phyloP scores from a whole-genome alignment of 306 rosid species.

The Rosa lucieae region DNA sequence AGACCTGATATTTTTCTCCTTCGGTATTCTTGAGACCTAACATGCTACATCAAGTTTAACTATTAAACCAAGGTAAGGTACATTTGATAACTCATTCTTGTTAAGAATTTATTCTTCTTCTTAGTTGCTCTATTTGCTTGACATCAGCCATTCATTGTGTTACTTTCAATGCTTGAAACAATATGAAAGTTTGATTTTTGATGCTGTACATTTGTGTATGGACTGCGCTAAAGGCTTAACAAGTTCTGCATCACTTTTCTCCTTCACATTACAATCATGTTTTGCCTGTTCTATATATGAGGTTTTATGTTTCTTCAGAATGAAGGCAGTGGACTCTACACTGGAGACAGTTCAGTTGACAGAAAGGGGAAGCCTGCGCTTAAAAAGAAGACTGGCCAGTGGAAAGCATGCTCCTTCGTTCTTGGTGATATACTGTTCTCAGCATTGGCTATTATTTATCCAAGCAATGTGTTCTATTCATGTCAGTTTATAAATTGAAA shows the following conservation, averaged over 20 bases:
- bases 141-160: too few species aligned
- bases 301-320: constrained; percentile 41
- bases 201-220: background rate
- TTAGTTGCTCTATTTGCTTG: too few species aligned
- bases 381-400: constrained; percentile 54
- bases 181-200: background rate
- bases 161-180: background rate
- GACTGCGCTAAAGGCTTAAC: background rate
- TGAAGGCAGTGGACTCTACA: constrained; percentile 34
- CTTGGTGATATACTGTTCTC: constrained; percentile 39
- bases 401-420: constrained; percentile 81
- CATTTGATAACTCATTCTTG: background rate
- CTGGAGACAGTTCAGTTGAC: constrained; percentile 78
- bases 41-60: too few species aligned
- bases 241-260: constrained; percentile 1
- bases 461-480: background rate
- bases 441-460: background rate
- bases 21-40: too few species aligned
- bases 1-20: too few species aligned
- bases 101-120: too few species aligned
- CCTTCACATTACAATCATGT: background rate
- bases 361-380: constrained; percentile 62
- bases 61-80: too few species aligned
- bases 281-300: constrained; percentile 3
- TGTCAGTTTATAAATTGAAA: background rate